Conservation (phyloP, 139 green algal genomes). For the Chlamydomonas urium region DNA sequence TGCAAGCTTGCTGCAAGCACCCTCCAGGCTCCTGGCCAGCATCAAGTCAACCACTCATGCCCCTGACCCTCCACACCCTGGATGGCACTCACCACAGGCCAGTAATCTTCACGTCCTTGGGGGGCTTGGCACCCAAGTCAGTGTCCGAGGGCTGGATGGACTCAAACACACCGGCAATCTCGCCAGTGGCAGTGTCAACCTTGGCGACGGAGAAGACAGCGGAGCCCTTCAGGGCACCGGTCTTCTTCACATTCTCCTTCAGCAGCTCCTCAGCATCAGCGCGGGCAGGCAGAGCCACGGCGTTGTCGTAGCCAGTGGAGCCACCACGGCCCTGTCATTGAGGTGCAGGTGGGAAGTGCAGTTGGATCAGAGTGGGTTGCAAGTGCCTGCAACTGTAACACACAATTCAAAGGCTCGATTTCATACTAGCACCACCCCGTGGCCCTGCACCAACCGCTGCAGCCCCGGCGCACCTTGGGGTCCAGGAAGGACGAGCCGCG, state of each 20-base stretch:
- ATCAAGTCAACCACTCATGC: too few relatives aligned
- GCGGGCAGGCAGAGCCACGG: constrained; percentile 82
- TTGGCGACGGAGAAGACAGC: constrained; percentile 91
- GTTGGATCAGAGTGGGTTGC: too few relatives aligned
- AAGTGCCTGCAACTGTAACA: too few relatives aligned
- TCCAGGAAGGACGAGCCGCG: constrained; percentile 97
- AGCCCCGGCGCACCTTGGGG: constrained; percentile 98
- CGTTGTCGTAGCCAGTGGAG: constrained; percentile 92
- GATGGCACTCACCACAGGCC: constrained; percentile 80
- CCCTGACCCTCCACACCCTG: too few relatives aligned
- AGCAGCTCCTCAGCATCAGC: constrained; percentile 77
- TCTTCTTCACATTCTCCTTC: constrained; percentile 95
- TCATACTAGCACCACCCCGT: too few relatives aligned
- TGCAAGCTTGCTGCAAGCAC: too few relatives aligned
- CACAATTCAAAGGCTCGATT: too few relatives aligned
- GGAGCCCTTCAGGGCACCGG: constrained; percentile 65
- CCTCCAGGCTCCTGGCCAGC: too few relatives aligned
- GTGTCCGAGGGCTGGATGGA: constrained; percentile 98
- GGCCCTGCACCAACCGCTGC: too few relatives aligned
- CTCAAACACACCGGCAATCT: constrained; percentile 98
- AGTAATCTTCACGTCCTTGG: constrained; percentile 99
- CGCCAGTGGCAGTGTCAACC: constrained; percentile 77
- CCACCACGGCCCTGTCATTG: constrained; percentile 91
- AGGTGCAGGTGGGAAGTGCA: too few relatives aligned
- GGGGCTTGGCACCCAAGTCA: constrained; percentile 95